Evolutionary conservation across 2,329 filamentous ascomycete species (phyloP).

Genomic region (Fusarium kyushuense): DNA sequence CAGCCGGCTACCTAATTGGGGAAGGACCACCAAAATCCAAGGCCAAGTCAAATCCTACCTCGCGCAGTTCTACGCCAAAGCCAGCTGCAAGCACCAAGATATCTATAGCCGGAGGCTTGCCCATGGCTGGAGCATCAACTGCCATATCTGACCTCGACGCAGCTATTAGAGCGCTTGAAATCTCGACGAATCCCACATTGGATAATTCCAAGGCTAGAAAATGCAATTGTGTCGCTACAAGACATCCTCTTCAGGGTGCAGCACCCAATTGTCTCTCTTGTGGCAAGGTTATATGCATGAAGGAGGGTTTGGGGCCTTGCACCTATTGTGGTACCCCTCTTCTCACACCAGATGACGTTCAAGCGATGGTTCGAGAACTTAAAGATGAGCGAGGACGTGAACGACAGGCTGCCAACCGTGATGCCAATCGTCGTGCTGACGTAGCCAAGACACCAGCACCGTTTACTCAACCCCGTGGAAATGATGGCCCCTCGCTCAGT

Average conservation of each 20-base stretch:
- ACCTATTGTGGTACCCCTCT: conserved; percentile 87
- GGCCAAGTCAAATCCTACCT: conserved; percentile 64
- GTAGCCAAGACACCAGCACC: conserved; percentile 70
- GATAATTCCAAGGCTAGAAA: conserved; percentile 67
- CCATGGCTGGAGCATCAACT: conserved; percentile 85
- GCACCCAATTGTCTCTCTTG: conserved; percentile 93
- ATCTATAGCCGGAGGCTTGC: conserved; percentile 78
- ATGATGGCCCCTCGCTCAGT: conserved; percentile 55
- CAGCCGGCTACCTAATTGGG: conserved; percentile 83
- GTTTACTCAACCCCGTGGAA: conserved; percentile 64
- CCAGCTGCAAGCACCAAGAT: conserved; percentile 71
- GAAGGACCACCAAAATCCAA: conserved; percentile 73
- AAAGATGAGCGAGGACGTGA: conserved; percentile 88
- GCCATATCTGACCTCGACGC: conserved; percentile 78
- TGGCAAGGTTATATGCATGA: conserved; percentile 94
- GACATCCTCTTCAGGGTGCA: conserved; percentile 88
- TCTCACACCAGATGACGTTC: conserved; percentile 78
- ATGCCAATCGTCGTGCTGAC: conserved; percentile 74
- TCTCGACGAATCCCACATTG: conserved; percentile 88
- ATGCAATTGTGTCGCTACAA: conserved; percentile 89
- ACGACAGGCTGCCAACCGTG: conserved; percentile 84
- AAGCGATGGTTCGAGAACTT: conserved; percentile 86
- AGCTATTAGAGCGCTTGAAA: conserved; percentile 88
- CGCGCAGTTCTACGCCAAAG: conserved; percentile 67
- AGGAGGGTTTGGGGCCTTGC: conserved; percentile 93